Conservation (phyloP, 371 early-diverging fungal genomes). For the Mortierella sp. region DNA sequence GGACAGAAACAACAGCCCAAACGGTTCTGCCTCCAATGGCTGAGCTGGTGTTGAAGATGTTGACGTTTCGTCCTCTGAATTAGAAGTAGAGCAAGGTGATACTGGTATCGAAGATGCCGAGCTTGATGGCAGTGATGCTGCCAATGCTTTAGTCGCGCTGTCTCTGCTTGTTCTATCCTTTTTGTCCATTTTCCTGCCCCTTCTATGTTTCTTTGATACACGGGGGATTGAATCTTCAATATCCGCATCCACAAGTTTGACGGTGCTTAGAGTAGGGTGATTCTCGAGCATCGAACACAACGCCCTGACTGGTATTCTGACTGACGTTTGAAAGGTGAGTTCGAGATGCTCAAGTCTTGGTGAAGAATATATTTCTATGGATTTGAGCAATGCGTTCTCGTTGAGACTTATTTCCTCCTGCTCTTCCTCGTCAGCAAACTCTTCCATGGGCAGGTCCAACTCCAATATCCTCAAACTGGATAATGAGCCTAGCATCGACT, state of each 20-base stretch:
- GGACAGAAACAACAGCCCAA: slow-evolving; percentile 16
- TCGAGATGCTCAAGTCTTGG: slow-evolving; percentile 16
- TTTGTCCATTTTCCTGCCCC: neutral
- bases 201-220: neutral
- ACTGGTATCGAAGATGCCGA: slow-evolving; percentile 2
- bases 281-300: slow-evolving; percentile 17
- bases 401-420: neutral
- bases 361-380: slow-evolving; percentile 19
- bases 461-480: slow-evolving; percentile 6
- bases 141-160: neutral
- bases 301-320: slow-evolving; percentile 15
- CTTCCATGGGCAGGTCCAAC: slow-evolving; percentile 24
- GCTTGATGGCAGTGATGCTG: neutral
- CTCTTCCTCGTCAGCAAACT: slow-evolving; percentile 4
- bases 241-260: slow-evolving; percentile 38
- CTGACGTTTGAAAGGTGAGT: slow-evolving; percentile 22
- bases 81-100: neutral
- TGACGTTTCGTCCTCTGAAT: neutral
- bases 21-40: neutral
- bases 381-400: slow-evolving; percentile 13
- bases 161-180: neutral
- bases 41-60: neutral
- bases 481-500: slow-evolving; percentile 6
- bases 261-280: slow-evolving; percentile 10
- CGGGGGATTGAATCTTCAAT: slow-evolving; percentile 11